Percentiles rank a stretch among this genome's conserved stretches.
phyloP scores from a whole-genome alignment of 169 alveolate genomes.

The Plasmodium cynomolgi region DNA sequence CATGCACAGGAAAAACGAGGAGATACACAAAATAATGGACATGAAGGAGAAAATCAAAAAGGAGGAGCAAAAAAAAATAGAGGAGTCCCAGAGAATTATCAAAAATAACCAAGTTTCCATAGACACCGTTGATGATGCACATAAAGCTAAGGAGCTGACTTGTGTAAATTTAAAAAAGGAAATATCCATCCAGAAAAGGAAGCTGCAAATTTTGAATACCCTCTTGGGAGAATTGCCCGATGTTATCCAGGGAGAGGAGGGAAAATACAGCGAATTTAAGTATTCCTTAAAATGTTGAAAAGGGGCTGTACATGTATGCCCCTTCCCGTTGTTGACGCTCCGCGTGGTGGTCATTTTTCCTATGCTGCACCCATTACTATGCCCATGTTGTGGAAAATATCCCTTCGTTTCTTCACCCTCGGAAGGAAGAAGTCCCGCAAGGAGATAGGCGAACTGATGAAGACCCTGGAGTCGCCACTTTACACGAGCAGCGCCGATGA shows the following conservation, averaged over 20 bases:
- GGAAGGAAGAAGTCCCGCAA: conserved; percentile 25
- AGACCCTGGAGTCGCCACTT: conserved; percentile 19
- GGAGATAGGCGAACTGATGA: conserved; percentile 27
- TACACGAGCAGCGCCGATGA: conserved; percentile 10
- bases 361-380: neutral
- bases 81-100: conserved; percentile 42
- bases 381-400: conserved; percentile 6
- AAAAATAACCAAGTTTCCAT: conserved; percentile 54
- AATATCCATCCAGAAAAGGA: conserved; percentile 43
- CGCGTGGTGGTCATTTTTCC: neutral
- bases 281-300: conserved; percentile 2
- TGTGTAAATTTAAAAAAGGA: conserved; percentile 45
- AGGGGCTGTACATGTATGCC: neutral
- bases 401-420: neutral
- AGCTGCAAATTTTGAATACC: conserved; percentile 16
- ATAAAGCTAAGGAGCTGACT: conserved; percentile 41
- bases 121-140: conserved; percentile 35
- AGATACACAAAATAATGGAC: conserved; percentile 30
- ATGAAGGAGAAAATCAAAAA: conserved; percentile 39
- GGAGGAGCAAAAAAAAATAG: conserved; percentile 53
- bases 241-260: conserved; percentile 28
- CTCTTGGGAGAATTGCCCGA: conserved; percentile 32
- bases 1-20: conserved; percentile 71
- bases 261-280: conserved; percentile 48
- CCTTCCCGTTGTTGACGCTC: neutral